Percentiles rank a stretch among this genome's conserved stretches.
phyloP scores from a whole-genome alignment of 108 stramenopile genomes.

The Stephanodiscus triporus region DNA sequence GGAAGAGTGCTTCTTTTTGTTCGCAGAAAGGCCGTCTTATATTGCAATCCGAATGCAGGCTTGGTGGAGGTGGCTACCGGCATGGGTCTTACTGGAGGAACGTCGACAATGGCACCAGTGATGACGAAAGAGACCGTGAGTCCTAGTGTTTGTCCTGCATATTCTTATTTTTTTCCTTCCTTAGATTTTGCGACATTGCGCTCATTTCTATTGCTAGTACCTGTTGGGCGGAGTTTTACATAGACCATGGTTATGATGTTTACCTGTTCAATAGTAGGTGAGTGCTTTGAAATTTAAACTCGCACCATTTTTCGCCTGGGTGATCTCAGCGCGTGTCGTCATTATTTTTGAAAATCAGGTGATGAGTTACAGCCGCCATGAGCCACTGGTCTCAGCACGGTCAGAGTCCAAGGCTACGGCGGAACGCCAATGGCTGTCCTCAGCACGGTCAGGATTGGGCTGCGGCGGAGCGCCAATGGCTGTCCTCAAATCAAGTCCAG shows the following conservation, averaged over 20 bases:
- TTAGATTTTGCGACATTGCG: conserved; percentile 1
- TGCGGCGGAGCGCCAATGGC: too few relatives aligned
- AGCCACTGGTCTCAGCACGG: too few relatives aligned
- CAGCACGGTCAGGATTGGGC: too few relatives aligned
- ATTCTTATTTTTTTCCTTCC: background rate
- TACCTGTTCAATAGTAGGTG: conserved; percentile 89
- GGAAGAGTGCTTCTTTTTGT: too few relatives aligned
- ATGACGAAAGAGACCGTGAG: conserved; percentile 28
- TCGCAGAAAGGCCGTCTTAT: conserved; percentile 78
- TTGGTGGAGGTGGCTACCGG: conserved; percentile 85
- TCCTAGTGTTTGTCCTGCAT: background rate
- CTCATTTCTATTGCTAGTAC: conserved; percentile 8
- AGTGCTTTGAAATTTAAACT: too few relatives aligned
- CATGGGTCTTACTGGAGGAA: conserved; percentile 82
- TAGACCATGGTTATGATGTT: conserved; percentile 73
- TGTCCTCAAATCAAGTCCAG: too few relatives aligned
- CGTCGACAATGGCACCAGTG: conserved; percentile 36
- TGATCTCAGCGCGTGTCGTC: too few relatives aligned
- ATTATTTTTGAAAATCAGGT: too few relatives aligned
- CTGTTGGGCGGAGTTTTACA: conserved; percentile 86
- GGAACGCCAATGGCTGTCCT: too few relatives aligned
- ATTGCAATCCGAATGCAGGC: conserved; percentile 92
- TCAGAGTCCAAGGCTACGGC: too few relatives aligned
- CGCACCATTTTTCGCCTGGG: too few relatives aligned
- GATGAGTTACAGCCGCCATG: too few relatives aligned